A percentile compares a stretch with the other conserved stretches of the same genome.
Evolutionary conservation across 257 asterid genomes (phyloP).

Genomic region (Anisodus tanguticus): DNA sequence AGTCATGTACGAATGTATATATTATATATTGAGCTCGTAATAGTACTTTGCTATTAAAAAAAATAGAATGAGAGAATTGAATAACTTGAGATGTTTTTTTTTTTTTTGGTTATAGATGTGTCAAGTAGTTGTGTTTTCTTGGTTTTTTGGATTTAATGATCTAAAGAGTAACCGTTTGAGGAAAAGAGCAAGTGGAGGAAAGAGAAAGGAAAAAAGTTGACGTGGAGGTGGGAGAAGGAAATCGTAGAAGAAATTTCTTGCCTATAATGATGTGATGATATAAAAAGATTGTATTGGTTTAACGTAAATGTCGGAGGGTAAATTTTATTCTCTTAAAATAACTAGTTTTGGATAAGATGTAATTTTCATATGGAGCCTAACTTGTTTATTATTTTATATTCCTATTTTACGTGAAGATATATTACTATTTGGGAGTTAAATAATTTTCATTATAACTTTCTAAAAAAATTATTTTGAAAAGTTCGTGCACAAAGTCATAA

Average conservation of each 20-base stretch:
- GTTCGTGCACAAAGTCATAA: too few relatives aligned
- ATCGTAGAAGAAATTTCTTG: not conserved
- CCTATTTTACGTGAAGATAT: too few relatives aligned
- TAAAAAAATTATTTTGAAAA: too few relatives aligned
- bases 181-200: slow-evolving; percentile 14
- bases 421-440: too few relatives aligned
- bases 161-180: slow-evolving; percentile 14
- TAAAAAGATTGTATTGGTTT: not conserved
- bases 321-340: not conserved
- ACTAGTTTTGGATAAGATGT: not conserved
- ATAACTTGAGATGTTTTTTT: not conserved
- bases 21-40: slow-evolving; percentile 15
- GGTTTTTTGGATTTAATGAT: not conserved
- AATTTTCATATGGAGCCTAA: too few relatives aligned
- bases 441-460: too few relatives aligned
- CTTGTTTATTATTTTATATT: too few relatives aligned
- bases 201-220: not conserved
- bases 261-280: not conserved
- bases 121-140: not conserved
- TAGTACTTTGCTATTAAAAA: not conserved
- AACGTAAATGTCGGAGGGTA: not conserved
- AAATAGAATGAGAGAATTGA: not conserved
- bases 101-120: not conserved
- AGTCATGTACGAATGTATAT: slow-evolving; percentile 27
- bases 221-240: not conserved